These are phyloP conservation scores for Berkeleyomyces basicola DNA, from an alignment of 2,329 filamentous ascomycete species.

Conservation along the genomic window DNA sequence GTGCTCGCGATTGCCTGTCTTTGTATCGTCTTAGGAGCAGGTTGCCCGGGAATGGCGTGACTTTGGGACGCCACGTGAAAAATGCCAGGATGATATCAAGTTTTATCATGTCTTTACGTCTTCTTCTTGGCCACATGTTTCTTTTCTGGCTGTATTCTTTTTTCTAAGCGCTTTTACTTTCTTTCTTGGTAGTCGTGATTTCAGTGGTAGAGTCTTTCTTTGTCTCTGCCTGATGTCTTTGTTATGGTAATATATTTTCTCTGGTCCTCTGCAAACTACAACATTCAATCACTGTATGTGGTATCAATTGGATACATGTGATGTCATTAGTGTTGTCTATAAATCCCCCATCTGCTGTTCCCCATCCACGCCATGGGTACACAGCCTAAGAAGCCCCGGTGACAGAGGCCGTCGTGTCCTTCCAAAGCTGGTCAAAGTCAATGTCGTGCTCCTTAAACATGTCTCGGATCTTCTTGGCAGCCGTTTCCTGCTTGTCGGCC, in stretches of 20 bases:
- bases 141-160: background rate
- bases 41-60: no score
- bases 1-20: background rate
- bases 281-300: background rate
- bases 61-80: background rate
- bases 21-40: no score
- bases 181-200: background rate
- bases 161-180: background rate
- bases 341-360: background rate
- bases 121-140: background rate
- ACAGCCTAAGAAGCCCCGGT: background rate
- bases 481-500: slow-evolving; percentile 51
- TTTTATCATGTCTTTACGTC: background rate
- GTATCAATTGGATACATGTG: background rate
- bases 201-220: background rate
- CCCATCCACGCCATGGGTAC: slow-evolving; percentile 16
- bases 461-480: slow-evolving; percentile 56
- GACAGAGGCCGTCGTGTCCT: slow-evolving; percentile 33
- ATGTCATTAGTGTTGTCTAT: background rate
- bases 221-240: background rate
- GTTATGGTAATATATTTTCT: background rate
- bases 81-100: background rate
- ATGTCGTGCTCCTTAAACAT: slow-evolving; percentile 60
- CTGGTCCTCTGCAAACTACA: background rate
- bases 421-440: slow-evolving; percentile 71